Evolutionary conservation across 495 filamentous ascomycete species (phyloP).

Genomic region (Podospora comata): DNA sequence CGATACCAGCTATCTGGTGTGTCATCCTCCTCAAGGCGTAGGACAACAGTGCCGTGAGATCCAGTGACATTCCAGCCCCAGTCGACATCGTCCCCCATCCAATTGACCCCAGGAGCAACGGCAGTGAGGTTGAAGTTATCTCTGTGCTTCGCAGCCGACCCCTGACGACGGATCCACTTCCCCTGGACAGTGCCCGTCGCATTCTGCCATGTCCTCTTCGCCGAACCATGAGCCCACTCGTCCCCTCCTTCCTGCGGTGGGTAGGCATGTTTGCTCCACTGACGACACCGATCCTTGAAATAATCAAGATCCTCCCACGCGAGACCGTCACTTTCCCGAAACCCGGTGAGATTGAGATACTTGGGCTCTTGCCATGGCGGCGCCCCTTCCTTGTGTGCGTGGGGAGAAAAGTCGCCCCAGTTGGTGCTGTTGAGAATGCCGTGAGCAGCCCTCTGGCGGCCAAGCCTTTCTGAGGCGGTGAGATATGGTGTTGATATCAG

Average conservation of each 20-base stretch:
- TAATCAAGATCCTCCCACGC: conserved; percentile 63
- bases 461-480: conserved; percentile 35
- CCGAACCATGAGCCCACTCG: conserved; percentile 40
- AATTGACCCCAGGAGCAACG: conserved; percentile 43
- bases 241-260: conserved; percentile 28
- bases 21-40: conserved; percentile 49
- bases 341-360: conserved; percentile 76
- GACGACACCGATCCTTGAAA: conserved; percentile 43
- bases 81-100: conserved; percentile 41
- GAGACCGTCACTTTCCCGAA: conserved; percentile 68
- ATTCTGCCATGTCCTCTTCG: conserved; percentile 67
- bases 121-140: conserved; percentile 47
- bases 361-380: conserved; percentile 34
- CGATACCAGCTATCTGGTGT: conserved; percentile 45
- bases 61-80: conserved; percentile 71
- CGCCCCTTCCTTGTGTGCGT: conserved; percentile 25
- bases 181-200: conserved; percentile 73
- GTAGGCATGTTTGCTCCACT: conserved; percentile 44
- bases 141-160: conserved; percentile 33
- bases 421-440: conserved; percentile 64
- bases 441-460: conserved; percentile 56
- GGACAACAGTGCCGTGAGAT: conserved; percentile 49
- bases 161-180: conserved; percentile 64
- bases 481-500: conserved; percentile 41
- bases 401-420: conserved; percentile 70